Evolutionary conservation across 345 rosid species (phyloP).

Genomic region (Turritis glabra): DNA sequence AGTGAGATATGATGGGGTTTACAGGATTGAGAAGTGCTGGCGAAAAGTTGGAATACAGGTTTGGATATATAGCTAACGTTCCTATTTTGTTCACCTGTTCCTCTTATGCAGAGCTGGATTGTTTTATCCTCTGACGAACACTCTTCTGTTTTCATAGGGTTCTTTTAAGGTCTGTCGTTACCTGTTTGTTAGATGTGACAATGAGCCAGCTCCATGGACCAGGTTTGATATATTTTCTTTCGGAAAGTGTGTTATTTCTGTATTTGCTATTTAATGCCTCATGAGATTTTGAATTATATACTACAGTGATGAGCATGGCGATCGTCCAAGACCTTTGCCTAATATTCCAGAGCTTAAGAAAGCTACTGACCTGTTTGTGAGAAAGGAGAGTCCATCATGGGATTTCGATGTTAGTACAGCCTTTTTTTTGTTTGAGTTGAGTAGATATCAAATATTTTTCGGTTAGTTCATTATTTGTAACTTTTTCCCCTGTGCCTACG

Average conservation of each 20-base stretch:
- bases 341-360: slow-evolving; percentile 48
- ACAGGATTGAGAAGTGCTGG: slow-evolving; percentile 83
- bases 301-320: slow-evolving; percentile 69
- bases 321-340: slow-evolving; percentile 69
- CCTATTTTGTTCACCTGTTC: neutral
- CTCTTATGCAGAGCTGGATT: neutral
- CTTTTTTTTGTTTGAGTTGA: neutral
- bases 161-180: slow-evolving; percentile 60
- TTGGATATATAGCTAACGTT: neutral
- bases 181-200: slow-evolving; percentile 83
- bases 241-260: neutral
- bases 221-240: slow-evolving; percentile 45
- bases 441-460: neutral
- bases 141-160: slow-evolving; percentile 45
- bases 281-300: neutral
- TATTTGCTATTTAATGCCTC: neutral
- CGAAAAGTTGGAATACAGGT: slow-evolving; percentile 65
- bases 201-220: slow-evolving; percentile 79
- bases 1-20: slow-evolving; percentile 82
- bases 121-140: neutral
- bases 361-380: slow-evolving; percentile 54
- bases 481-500: neutral
- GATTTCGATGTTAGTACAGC: slow-evolving; percentile 58
- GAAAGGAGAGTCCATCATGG: slow-evolving; percentile 69
- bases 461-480: neutral